Evolutionary conservation across 768 basidiomycete genomes (phyloP).

Genomic region (Dioszegia aurantiaca): DNA sequence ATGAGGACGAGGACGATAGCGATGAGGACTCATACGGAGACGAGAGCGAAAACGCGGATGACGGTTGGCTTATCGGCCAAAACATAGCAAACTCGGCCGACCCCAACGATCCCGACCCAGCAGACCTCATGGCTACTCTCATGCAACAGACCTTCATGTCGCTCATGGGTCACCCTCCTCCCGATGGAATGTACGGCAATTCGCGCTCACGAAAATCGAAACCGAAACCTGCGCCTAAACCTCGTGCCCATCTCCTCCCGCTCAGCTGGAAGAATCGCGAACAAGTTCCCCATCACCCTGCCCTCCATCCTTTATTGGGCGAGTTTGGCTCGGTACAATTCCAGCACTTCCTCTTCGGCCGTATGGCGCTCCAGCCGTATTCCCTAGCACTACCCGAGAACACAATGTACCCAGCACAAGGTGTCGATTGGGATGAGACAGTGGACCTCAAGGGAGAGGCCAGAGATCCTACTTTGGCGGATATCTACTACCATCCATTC

Average conservation of each 20-base stretch:
- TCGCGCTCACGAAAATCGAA: not conserved
- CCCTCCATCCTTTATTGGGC: not conserved
- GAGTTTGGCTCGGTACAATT: not conserved
- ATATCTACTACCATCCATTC: not conserved
- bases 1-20: not conserved
- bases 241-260: not conserved
- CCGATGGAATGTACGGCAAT: not conserved
- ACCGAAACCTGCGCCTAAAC: not conserved
- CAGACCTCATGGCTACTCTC: not conserved
- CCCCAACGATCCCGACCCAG: not conserved
- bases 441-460: not conserved
- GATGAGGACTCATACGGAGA: not conserved
- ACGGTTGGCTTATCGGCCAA: too few species aligned
- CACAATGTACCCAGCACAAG: not conserved
- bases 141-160: not conserved
- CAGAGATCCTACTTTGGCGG: not conserved
- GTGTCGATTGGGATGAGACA: not conserved
- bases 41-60: too few species aligned
- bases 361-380: not conserved
- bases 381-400: not conserved
- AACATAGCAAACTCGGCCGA: too few species aligned
- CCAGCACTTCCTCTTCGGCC: not conserved
- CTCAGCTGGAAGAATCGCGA: constrained; percentile 1
- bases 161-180: not conserved
- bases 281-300: not conserved